Evolutionary conservation across 1,139 yeast genomes (phyloP), one percentile per base, ranked within the genome.

Genomic region (Petasospora fabianii): DNA sequence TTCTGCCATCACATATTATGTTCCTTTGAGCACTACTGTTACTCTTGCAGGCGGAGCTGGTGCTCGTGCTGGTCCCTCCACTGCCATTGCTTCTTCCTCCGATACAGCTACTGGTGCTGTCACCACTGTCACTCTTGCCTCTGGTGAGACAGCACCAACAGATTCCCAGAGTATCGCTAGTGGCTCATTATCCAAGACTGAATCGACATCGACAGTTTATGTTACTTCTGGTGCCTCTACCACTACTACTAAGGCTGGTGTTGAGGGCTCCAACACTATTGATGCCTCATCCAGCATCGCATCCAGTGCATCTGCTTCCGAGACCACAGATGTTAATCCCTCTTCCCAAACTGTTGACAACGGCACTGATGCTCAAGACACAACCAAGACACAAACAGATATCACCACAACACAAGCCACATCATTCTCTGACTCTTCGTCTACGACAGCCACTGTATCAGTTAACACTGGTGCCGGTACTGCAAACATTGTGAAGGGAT

Each of bases 1-100:
- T 11, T 59, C 65, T 12, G 47, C 32, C 1, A 60, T 54, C 47
- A 61, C 65, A 13, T 60, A 66, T 9, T 62, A 62, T 59, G 60
- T 65, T 41, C 64, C 65, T 36, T 36, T 57, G 27, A 11, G 13
- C 12, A 22, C 26, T 13, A 13, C 28, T 14, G 17, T 16, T 26
- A 16, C 28, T 13, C n/a, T 6, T 6, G 14, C 22, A 8, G 18
- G 27, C n/a, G 14, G 19, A 3, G 19, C 34, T 12, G 15, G 24
- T 14, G 18, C 30, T 21, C 16, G 17, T 8, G 24, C 18, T 24
- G 22, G n/a, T n/a, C n/a, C n/a, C n/a, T 22, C 26, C 12, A 22
- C 26, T 13, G 17, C 28, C 13, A 13, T 16, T 26, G 28, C 28
- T 13, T 8, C 7, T 6, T 16, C 22, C 17, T 17, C 31, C n/a